Evolutionary conservation across 495 filamentous ascomycete species (phyloP).

Genomic region (Evernia prunastri): DNA sequence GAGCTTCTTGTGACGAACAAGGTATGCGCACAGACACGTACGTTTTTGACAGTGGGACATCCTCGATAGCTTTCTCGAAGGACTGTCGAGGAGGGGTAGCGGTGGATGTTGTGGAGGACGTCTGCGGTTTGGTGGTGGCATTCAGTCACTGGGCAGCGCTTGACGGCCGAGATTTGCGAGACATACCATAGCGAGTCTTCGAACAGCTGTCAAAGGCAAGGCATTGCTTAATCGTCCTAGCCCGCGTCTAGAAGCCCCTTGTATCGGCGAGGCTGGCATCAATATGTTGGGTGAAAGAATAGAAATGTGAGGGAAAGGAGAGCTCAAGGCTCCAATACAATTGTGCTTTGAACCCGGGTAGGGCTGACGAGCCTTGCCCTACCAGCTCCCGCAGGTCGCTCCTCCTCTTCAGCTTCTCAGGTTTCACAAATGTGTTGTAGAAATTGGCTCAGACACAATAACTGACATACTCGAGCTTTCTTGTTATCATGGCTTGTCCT

Average conservation of each 20-base stretch:
- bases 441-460: neutral
- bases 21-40: constrained; percentile 43
- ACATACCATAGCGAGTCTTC: constrained; percentile 15
- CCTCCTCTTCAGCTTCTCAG: too few species aligned
- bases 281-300: neutral
- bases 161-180: neutral
- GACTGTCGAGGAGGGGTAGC: constrained; percentile 59
- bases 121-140: constrained; percentile 34
- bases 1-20: constrained; percentile 12
- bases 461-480: neutral
- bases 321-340: constrained; percentile 1
- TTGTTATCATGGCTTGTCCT: neutral
- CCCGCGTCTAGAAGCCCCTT: neutral
- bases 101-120: constrained; percentile 58
- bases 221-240: neutral
- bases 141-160: neutral
- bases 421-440: neutral
- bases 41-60: constrained; percentile 84
- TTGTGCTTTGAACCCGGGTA: neutral
- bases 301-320: neutral
- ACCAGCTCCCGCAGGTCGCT: too few species aligned
- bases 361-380: neutral
- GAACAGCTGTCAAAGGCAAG: neutral
- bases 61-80: constrained; percentile 77
- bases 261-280: constrained; percentile 3